A percentile compares a stretch with the other conserved stretches of the same genome.
These are phyloP conservation scores for Ceratobasidium sp. DNA, from an alignment of 1,284 basidiomycete species.

Conservation along the genomic window DNA sequence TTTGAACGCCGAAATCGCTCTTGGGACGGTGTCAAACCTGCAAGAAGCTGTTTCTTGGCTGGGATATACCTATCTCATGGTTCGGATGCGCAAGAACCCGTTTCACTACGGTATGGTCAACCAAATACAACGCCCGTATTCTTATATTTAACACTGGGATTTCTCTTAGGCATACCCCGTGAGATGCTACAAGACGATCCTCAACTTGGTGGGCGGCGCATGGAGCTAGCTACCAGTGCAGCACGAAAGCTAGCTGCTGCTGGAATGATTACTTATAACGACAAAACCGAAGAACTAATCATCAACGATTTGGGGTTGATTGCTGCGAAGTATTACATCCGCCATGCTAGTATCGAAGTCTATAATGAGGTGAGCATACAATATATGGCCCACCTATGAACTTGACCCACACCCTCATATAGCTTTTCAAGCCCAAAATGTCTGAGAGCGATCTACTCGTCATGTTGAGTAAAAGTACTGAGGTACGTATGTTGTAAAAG, in stretches of 20 bases:
- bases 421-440: slow-evolving; percentile 83
- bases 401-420: not conserved
- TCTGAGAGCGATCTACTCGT: slow-evolving; percentile 92
- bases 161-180: slow-evolving; percentile 75
- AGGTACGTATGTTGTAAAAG: slow-evolving; percentile 66
- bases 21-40: slow-evolving; percentile 93
- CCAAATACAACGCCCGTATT: not conserved
- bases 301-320: slow-evolving; percentile 93
- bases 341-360: slow-evolving; percentile 86
- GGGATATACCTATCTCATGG: slow-evolving; percentile 97
- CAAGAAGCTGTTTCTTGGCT: slow-evolving; percentile 95
- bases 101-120: slow-evolving; percentile 80
- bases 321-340: slow-evolving; percentile 97
- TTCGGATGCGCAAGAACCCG: slow-evolving; percentile 95
- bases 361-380: slow-evolving; percentile 72
- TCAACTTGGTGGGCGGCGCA: slow-evolving; percentile 79
- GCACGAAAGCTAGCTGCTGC: slow-evolving; percentile 79
- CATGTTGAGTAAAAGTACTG: slow-evolving; percentile 91
- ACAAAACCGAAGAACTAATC: slow-evolving; percentile 70
- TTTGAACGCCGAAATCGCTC: slow-evolving; percentile 94
- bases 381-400: not conserved
- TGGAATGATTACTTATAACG: slow-evolving; percentile 88
- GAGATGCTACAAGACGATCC: slow-evolving; percentile 83
- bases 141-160: slow-evolving; percentile 9
- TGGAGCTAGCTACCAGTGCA: slow-evolving; percentile 77